Percentiles rank a stretch among this genome's conserved stretches.
Evolutionary conservation across 2,329 filamentous ascomycete genomes (phyloP).

Genomic region (Rhynchosporium secalis): DNA sequence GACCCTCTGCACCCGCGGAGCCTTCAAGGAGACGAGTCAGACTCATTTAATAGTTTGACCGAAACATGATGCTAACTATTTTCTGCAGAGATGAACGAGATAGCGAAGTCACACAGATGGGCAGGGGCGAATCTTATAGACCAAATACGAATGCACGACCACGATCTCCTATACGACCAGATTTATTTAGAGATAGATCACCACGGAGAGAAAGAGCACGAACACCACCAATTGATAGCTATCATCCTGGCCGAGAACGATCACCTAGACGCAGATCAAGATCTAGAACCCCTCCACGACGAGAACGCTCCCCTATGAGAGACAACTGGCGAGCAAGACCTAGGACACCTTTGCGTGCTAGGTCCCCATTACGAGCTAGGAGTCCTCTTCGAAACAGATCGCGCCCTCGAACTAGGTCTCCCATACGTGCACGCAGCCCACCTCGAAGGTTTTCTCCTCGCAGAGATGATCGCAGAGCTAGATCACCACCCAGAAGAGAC

Average conservation of each 20-base stretch:
- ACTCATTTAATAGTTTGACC: background rate
- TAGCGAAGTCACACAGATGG: constrained; percentile 40
- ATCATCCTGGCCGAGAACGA: constrained; percentile 36
- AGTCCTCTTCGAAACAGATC: constrained; percentile 34
- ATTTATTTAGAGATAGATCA: constrained; percentile 28
- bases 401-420: constrained; percentile 39
- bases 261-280: constrained; percentile 38
- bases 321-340: constrained; percentile 36
- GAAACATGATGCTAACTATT: background rate
- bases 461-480: constrained; percentile 42
- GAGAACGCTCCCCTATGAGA: constrained; percentile 37
- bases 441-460: constrained; percentile 39
- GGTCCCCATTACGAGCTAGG: constrained; percentile 34
- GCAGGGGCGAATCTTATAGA: constrained; percentile 40
- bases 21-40: background rate
- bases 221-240: constrained; percentile 35
- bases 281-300: constrained; percentile 33
- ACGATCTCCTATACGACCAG: constrained; percentile 34
- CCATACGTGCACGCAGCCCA: constrained; percentile 38
- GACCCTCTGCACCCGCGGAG: background rate
- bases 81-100: constrained; percentile 32
- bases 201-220: constrained; percentile 32
- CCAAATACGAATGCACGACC: constrained; percentile 34
- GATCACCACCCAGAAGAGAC: constrained; percentile 42
- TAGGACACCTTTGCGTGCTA: constrained; percentile 34